Evolutionary conservation across 2,329 filamentous ascomycete genomes (phyloP), one percentile per base, ranked within the genome.

Genomic region (Hysterium pulicare): DNA sequence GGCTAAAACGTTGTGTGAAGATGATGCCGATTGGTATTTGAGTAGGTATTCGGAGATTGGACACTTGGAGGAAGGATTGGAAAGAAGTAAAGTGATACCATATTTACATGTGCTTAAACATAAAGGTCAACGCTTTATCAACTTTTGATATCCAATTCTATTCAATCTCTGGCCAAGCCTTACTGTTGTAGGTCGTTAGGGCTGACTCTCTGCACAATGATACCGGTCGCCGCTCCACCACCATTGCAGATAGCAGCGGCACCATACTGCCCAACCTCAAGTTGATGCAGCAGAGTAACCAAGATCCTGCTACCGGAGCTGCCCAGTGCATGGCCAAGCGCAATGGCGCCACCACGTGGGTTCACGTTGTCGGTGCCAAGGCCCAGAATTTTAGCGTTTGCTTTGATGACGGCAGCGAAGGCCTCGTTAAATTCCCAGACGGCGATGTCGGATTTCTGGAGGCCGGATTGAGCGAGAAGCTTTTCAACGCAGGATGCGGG

Each of bases 371-470:
- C 87, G 35, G 79, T 76, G 50, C 90, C 79, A 2, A 96, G 79
- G 33, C 86, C 87, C 24, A 95, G 79, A 48, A 94, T 90, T 84
- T 95, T 90, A 59, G 88, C 85, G 62, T 97, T 96, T 32, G 91
- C 90, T 64, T 93, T 90, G 68, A 96, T 93, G 22, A 96, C 90
- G 4, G 87, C 88, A 21, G 93, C 91, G 64, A 98, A 98, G 0
- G 93, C 93, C 72, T 98, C 93, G 68, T 98, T 98, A 70, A 98
- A 95, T 67, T 97, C 93, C 91, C 93, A 97, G 17, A 96, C 74
- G 4, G 91, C 84, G 34, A 98, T 89, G 67, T 97, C 87, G 35
- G 94, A 86, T 70, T 90, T 89, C 51, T 82, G 88, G 53, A 98
- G 90, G 9, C 91, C 90, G 1, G 93, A 93, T 44, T 90, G 80